Conservation (phyloP, 2,329 filamentous ascomycete genomes). For the Monosporascus cannonballus region DNA sequence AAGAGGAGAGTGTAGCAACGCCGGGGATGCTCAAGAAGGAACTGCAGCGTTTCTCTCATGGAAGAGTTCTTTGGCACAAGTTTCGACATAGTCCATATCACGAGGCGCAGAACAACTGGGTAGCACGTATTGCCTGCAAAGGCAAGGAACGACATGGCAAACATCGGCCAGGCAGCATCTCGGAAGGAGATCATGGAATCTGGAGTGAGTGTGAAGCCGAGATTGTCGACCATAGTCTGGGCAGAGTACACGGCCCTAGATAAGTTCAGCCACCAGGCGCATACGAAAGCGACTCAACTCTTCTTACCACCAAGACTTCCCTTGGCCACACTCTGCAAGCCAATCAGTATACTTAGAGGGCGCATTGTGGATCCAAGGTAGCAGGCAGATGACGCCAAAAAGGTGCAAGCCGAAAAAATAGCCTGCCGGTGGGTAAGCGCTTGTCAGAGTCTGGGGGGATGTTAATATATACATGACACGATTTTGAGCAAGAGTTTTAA, state of each 20-base stretch:
- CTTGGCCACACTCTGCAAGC: no score
- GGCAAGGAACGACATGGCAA: constrained; percentile 22
- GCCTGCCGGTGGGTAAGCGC: no score
- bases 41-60: constrained; percentile 26
- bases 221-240: constrained; percentile 39
- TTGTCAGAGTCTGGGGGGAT: constrained; percentile 30
- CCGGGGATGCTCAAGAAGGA: constrained; percentile 32
- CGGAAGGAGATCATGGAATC: constrained; percentile 40
- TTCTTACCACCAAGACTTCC: no score
- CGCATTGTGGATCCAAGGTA: no score
- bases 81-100: constrained; percentile 38
- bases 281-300: no score
- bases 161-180: constrained; percentile 27
- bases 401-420: no score
- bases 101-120: constrained; percentile 41
- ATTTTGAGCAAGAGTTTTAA: constrained; percentile 35
- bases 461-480: constrained; percentile 52
- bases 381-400: no score
- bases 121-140: constrained; percentile 48
- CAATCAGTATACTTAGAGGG: no score
- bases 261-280: no score
- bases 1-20: constrained; percentile 44
- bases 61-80: constrained; percentile 16
- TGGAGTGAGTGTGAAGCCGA: constrained; percentile 50
- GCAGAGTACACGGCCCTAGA: no score